Evolutionary conservation across 1,284 basidiomycete genomes (phyloP).

Genomic region (Termitomyces sp.): DNA sequence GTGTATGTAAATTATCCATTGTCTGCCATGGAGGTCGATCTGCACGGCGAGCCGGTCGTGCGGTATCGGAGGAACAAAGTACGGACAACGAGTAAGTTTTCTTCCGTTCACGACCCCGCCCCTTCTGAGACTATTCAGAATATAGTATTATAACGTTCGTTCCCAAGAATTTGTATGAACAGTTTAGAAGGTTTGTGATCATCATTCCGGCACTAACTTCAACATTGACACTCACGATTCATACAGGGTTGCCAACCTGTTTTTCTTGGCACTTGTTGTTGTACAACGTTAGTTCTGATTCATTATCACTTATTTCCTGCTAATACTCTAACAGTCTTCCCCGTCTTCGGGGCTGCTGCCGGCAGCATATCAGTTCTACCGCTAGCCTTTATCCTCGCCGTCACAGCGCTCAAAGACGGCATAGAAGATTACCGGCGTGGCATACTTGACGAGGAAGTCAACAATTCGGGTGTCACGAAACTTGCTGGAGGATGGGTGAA

Average conservation of each 20-base stretch:
- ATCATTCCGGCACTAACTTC: conserved; percentile 5
- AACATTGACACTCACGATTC: neutral
- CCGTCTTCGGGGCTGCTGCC: conserved; percentile 85
- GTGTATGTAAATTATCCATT: conserved; percentile 77
- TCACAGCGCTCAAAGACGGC: conserved; percentile 93
- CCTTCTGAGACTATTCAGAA: conserved; percentile 43
- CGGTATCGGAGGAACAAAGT: conserved; percentile 93
- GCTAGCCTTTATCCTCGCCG: conserved; percentile 79
- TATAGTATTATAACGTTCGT: conserved; percentile 90
- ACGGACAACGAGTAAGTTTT: conserved; percentile 78
- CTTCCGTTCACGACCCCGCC: conserved; percentile 2
- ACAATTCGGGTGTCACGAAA: conserved; percentile 83
- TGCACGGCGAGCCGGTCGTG: conserved; percentile 71
- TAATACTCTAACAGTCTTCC: conserved; percentile 51
- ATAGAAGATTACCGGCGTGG: conserved; percentile 92
- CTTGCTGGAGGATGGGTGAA: conserved; percentile 83
- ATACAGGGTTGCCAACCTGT: conserved; percentile 82
- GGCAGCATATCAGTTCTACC: conserved; percentile 85
- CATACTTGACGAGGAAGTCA: conserved; percentile 84
- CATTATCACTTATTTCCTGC: neutral
- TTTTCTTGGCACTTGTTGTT: conserved; percentile 83
- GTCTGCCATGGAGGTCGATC: conserved; percentile 60
- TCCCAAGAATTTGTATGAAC: conserved; percentile 91
- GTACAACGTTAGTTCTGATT: conserved; percentile 60
- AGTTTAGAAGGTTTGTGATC: conserved; percentile 70